Conservation (phyloP, 345 rosid genomes). For the Bruguiera sexangula region DNA sequence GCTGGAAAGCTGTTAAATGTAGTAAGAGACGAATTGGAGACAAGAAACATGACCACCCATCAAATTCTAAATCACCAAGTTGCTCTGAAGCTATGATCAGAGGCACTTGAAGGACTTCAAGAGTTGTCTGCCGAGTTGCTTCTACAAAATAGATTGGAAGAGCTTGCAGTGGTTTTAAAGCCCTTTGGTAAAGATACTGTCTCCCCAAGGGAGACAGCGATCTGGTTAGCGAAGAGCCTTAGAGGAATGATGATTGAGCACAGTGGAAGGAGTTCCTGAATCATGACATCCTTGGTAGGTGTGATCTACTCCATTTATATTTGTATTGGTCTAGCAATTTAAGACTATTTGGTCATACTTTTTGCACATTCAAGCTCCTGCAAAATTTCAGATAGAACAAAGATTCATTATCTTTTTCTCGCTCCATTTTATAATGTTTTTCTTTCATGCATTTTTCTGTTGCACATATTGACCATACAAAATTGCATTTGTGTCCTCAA, state of each 20-base stretch:
- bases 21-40: slow-evolving; percentile 66
- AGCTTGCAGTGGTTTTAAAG: slow-evolving; percentile 80
- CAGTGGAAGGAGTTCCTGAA: slow-evolving; percentile 45
- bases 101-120: slow-evolving; percentile 92
- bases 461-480: slow-evolving; percentile 38
- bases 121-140: slow-evolving; percentile 92
- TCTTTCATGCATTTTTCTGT: slow-evolving; percentile 16
- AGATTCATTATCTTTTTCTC: not conserved
- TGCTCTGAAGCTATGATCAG: slow-evolving; percentile 59
- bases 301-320: slow-evolving; percentile 2
- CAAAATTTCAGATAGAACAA: slow-evolving; percentile 16
- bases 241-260: slow-evolving; percentile 95
- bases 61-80: slow-evolving; percentile 35
- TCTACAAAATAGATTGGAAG: slow-evolving; percentile 78
- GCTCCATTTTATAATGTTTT: slow-evolving; percentile 28
- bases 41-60: slow-evolving; percentile 36
- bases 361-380: slow-evolving; percentile 16
- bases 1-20: slow-evolving; percentile 76
- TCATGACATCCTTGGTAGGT: slow-evolving; percentile 29
- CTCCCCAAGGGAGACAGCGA: slow-evolving; percentile 94
- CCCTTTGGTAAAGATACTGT: slow-evolving; percentile 95
- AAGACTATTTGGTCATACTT: slow-evolving; percentile 5
- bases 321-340: slow-evolving; percentile 11
- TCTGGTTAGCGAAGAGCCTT: slow-evolving; percentile 91
- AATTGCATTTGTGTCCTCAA: slow-evolving; percentile 17